phyloP scores from a whole-genome alignment of 2,329 filamentous ascomycete species.

The Fusarium dimerum region DNA sequence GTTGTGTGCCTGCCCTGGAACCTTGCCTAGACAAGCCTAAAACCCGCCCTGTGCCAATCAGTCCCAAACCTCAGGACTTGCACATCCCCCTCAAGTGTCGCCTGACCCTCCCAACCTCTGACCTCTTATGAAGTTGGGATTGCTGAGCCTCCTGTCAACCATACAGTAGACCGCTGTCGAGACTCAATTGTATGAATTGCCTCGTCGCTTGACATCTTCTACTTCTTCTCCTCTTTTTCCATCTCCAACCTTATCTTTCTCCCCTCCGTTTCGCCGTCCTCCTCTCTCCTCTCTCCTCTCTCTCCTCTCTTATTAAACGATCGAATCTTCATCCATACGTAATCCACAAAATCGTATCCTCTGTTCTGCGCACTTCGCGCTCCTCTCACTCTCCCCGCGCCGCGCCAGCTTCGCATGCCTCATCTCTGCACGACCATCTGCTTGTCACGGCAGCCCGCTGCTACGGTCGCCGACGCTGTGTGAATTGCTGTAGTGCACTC shows the following conservation, averaged over 20 bases:
- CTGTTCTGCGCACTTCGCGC: constrained; percentile 15
- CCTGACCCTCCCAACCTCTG: too few relatives aligned
- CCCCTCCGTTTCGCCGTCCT: constrained; percentile 3
- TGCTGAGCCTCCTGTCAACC: too few relatives aligned
- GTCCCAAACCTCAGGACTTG: too few relatives aligned
- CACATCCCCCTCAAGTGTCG: too few relatives aligned
- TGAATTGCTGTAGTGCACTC: constrained; percentile 25
- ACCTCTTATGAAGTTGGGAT: too few relatives aligned
- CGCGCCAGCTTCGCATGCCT: constrained; percentile 34
- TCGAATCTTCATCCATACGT: background rate
- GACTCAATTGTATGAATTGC: too few relatives aligned
- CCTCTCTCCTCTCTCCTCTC: background rate
- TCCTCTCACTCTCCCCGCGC: constrained; percentile 18
- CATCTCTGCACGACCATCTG: constrained; percentile 37
- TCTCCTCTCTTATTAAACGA: background rate
- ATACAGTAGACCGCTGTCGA: too few relatives aligned
- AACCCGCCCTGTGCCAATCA: too few relatives aligned
- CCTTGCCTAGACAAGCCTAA: too few relatives aligned
- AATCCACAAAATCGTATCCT: constrained; percentile 11
- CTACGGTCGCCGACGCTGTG: constrained; percentile 26
- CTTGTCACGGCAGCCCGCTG: constrained; percentile 24
- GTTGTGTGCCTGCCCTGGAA: too few relatives aligned
- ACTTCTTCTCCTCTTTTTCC: too few relatives aligned
- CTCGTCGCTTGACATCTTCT: too few relatives aligned
- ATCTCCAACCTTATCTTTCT: background rate